Base-by-base conservation (phyloP, 305 asterid species). In the Ajuga reptans region DNA sequence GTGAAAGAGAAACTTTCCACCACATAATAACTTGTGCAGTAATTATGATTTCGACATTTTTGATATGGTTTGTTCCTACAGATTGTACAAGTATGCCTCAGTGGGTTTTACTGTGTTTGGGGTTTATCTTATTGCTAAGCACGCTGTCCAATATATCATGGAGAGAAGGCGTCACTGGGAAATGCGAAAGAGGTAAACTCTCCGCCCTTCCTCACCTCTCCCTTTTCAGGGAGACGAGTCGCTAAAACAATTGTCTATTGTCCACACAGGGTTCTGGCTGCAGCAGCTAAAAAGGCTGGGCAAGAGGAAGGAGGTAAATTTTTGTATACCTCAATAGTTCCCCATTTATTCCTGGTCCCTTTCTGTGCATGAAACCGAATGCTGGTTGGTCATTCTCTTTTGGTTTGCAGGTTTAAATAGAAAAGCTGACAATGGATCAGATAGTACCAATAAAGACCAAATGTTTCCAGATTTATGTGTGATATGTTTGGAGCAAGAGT, bases 121-220 rank as follows among this genome's bases (percentile, higher is more conserved):
- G 47, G 69, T 85, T 79, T 91, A 85, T 84, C 90, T 94, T 64
- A 81, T 89, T 67, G 89, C 92, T 50, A 88, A 86, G 81, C 90
- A 84, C 69, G 87, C 94, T 54, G 61, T 87, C 64, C 89, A 77
- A 34, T 78, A 76, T 83, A 21, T 89, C 75, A 79, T 83, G 98
- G 98, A 91, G 86, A 85, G 93, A 75, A 85, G 86, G 77, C 98
- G 97, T 42, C 96, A 84, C 37, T 85, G 89, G 91, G 98, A 91
- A 74, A 72, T 86, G 90, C 84, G 91, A 49, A 94, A 80, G 77
- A 87, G 94, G 99, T 91, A 80, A 63, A 8, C 8, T 46, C 33
- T 53, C n/a, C n/a, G n/a, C n/a, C n/a, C n/a, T 0, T 21, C 27
- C 27, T 21, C 27, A 1, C 27, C 27, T 2, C 27, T 21, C 27